A percentile compares a stretch with the other conserved stretches of the same genome.
phyloP scores from a whole-genome alignment of 192 early-diverging fungal species.

The Coemansia sp. region DNA sequence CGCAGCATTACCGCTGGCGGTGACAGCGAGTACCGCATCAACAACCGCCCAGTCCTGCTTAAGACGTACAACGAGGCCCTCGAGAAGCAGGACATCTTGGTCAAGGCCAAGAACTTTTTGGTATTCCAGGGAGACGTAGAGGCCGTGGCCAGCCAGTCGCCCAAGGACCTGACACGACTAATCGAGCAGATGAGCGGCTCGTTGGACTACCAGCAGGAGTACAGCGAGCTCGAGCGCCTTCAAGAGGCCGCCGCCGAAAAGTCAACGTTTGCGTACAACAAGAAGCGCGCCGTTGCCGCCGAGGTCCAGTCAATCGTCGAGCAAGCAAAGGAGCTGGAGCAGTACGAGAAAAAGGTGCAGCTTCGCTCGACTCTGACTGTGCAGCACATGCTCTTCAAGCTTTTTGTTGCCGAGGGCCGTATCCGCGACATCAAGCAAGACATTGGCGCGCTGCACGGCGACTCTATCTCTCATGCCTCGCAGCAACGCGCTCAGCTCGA shows the following conservation, averaged over 20 bases:
- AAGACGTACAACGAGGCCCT: conserved; percentile 76
- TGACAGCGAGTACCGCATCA: conserved; percentile 87
- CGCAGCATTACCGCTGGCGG: conserved; percentile 72
- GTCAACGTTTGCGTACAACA: conserved; percentile 88
- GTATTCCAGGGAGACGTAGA: conserved; percentile 99
- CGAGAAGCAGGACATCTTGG: conserved; percentile 88
- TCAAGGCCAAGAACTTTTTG: conserved; percentile 96
- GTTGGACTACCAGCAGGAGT: conserved; percentile 84
- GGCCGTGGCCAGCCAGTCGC: conserved; percentile 92
- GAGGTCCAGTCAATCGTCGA: conserved; percentile 94
- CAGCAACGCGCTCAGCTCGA: conserved; percentile 61
- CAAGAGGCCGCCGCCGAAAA: conserved; percentile 90
- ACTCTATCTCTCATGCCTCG: conserved; percentile 35
- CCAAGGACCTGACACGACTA: conserved; percentile 88
- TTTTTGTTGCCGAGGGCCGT: conserved; percentile 85
- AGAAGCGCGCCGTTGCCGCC: conserved; percentile 82
- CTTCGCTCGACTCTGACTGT: conserved; percentile 64
- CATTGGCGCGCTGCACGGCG: conserved; percentile 61
- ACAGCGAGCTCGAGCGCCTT: conserved; percentile 79
- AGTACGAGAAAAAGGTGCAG: conserved; percentile 74
- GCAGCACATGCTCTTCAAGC: conserved; percentile 84
- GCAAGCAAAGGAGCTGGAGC: conserved; percentile 90
- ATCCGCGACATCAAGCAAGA: conserved; percentile 63
- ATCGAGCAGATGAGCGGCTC: conserved; percentile 99
- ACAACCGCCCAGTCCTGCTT: conserved; percentile 72